phyloP scores from a whole-genome alignment of 345 rosid genomes.

The Passiflora organensis region DNA sequence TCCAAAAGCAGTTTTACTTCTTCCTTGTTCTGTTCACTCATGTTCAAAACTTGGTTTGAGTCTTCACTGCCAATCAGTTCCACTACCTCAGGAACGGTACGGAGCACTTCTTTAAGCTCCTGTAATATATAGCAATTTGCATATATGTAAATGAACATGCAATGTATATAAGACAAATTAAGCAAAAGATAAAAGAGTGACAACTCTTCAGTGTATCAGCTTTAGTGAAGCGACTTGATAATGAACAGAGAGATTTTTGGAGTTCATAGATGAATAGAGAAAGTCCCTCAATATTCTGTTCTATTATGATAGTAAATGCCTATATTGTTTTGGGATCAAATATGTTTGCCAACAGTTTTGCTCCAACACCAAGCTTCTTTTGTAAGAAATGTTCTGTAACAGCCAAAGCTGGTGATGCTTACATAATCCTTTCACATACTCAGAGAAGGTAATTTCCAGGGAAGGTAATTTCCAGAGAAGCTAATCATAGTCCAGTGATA shows the following conservation, averaged over 20 bases:
- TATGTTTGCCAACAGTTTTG: neutral
- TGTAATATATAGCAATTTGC: slow-evolving; percentile 24
- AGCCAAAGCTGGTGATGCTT: neutral
- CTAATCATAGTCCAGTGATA: neutral
- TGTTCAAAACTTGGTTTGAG: slow-evolving; percentile 39
- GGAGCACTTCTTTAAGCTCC: slow-evolving; percentile 85
- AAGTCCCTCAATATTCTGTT: too few relatives aligned
- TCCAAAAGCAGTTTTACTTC: slow-evolving; percentile 56
- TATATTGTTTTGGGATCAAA: neutral
- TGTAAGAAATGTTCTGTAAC: neutral
- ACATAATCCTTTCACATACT: slow-evolving; percentile 3
- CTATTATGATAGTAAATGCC: too few relatives aligned
- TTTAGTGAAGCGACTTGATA: too few relatives aligned
- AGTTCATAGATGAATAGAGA: too few relatives aligned
- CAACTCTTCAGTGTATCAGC: too few relatives aligned
- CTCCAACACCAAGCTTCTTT: neutral
- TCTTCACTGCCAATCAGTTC: slow-evolving; percentile 66
- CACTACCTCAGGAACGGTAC: slow-evolving; percentile 70
- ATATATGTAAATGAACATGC: neutral
- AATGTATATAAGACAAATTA: too few relatives aligned
- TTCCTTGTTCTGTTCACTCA: slow-evolving; percentile 46
- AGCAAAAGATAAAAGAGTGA: too few relatives aligned
- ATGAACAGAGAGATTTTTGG: too few relatives aligned
- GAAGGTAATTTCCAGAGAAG: neutral
- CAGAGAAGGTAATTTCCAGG: neutral